These are phyloP conservation scores for Parachlorella kessleri DNA, from an alignment of 139 green algal genomes.

Conservation along the genomic window DNA sequence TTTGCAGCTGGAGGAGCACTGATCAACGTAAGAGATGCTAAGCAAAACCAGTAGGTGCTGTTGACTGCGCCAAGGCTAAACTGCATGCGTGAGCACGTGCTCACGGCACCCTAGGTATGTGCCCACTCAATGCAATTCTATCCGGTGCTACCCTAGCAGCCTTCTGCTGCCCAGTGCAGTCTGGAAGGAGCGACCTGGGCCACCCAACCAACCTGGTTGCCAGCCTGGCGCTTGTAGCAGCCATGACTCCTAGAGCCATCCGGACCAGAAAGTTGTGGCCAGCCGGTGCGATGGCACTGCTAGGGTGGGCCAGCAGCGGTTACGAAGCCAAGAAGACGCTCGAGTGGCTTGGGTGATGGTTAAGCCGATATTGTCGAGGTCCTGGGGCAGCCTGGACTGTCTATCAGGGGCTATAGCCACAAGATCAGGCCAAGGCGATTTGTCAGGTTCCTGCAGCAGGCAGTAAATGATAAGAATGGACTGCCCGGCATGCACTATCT, in stretches of 20 bases:
- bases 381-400: too few species aligned
- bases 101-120: too few species aligned
- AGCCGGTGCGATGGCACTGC: constrained; percentile 11
- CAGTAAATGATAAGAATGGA: too few species aligned
- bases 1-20: constrained; percentile 10
- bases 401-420: too few species aligned
- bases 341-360: constrained; percentile 25
- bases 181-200: constrained; percentile 11
- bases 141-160: not conserved
- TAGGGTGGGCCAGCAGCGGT: not conserved
- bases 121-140: not conserved
- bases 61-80: not conserved
- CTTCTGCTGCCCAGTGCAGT: not conserved
- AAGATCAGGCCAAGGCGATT: too few species aligned
- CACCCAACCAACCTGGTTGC: constrained; percentile 18
- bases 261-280: constrained; percentile 25
- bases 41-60: too few species aligned
- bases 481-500: too few species aligned
- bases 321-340: constrained; percentile 29
- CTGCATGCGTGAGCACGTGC: not conserved
- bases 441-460: too few species aligned
- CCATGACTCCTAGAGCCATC: constrained; percentile 16
- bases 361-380: too few species aligned
- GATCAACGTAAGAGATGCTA: constrained; percentile 25
- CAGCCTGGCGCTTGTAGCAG: constrained; percentile 12